phyloP scores from a whole-genome alignment of 805 yeast species.

The Komagataella pastoris region DNA sequence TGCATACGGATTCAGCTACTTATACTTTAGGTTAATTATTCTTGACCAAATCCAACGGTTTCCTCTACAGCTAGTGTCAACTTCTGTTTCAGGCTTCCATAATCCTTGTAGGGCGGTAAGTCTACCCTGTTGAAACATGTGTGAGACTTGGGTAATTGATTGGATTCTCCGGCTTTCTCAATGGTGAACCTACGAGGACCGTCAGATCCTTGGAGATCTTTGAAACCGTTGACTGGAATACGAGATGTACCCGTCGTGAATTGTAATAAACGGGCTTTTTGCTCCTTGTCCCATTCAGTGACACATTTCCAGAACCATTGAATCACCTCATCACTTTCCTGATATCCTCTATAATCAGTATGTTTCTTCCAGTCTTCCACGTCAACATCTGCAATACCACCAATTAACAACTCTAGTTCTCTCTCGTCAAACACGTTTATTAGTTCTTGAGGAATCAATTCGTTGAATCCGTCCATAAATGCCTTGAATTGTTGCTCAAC shows the following conservation, averaged over 20 bases:
- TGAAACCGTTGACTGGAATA: slow-evolving; percentile 97
- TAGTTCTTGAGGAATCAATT: slow-evolving; percentile 90
- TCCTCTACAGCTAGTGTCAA: slow-evolving; percentile 95
- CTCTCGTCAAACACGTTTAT: slow-evolving; percentile 96
- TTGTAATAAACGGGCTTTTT: slow-evolving; percentile 87
- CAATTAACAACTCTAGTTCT: slow-evolving; percentile 90
- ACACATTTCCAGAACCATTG: slow-evolving; percentile 99
- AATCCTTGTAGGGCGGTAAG: slow-evolving; percentile 84
- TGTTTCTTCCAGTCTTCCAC: slow-evolving; percentile 98
- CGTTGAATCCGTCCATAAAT: slow-evolving; percentile 94
- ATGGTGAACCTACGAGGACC: slow-evolving; percentile 99
- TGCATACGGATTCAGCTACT: neutral
- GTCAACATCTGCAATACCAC: slow-evolving; percentile 97
- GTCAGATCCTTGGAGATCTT: slow-evolving; percentile 96
- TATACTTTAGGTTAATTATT: slow-evolving; percentile 25
- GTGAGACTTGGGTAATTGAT: slow-evolving; percentile 92
- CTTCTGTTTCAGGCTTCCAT: slow-evolving; percentile 76
- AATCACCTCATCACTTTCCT: slow-evolving; percentile 89
- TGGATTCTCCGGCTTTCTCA: slow-evolving; percentile 92
- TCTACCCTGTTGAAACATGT: slow-evolving; percentile 99
- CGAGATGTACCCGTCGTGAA: slow-evolving; percentile 98
- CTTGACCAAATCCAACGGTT: slow-evolving; percentile 98
- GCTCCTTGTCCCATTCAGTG: slow-evolving; percentile 91
- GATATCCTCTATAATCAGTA: slow-evolving; percentile 96
- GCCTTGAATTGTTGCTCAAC: slow-evolving; percentile 95